Percentiles rank a stretch among this genome's conserved stretches.
phyloP scores from a whole-genome alignment of 2,329 filamentous ascomycete genomes.

The Dichotomopilus funicola region DNA sequence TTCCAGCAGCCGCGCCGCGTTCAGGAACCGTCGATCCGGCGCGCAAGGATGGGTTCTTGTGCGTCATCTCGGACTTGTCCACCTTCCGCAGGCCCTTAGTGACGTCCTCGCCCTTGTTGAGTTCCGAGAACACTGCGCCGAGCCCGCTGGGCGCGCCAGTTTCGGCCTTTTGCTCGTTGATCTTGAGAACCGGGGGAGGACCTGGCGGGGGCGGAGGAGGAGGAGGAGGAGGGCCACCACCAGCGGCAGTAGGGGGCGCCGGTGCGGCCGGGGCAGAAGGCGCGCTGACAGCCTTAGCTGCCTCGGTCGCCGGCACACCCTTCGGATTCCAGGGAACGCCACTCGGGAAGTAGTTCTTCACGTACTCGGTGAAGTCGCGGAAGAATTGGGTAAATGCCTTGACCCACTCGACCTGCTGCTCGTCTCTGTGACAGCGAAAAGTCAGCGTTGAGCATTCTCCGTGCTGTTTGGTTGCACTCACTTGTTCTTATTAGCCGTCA shows the following conservation, averaged over 20 bases:
- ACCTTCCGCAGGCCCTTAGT: slow-evolving; percentile 89
- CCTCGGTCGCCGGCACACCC: slow-evolving; percentile 65
- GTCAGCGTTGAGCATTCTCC: slow-evolving; percentile 1
- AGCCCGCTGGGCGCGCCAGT: slow-evolving; percentile 55
- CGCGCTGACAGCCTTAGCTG: slow-evolving; percentile 51
- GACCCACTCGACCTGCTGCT: slow-evolving; percentile 80
- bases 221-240: slow-evolving; percentile 51
- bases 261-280: slow-evolving; percentile 37
- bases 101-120: slow-evolving; percentile 84
- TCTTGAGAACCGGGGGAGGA: slow-evolving; percentile 59
- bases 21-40: slow-evolving; percentile 63
- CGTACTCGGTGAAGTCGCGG: slow-evolving; percentile 73
- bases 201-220: slow-evolving; percentile 65
- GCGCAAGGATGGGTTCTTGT: slow-evolving; percentile 90
- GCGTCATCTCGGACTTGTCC: slow-evolving; percentile 92
- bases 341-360: slow-evolving; percentile 72
- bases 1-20: slow-evolving; percentile 41
- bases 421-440: slow-evolving; percentile 29
- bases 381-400: slow-evolving; percentile 90
- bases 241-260: slow-evolving; percentile 45
- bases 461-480: slow-evolving; percentile 21
- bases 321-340: slow-evolving; percentile 84
- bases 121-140: slow-evolving; percentile 80
- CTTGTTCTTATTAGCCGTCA: slow-evolving; percentile 81
- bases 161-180: slow-evolving; percentile 43